phyloP scores from a whole-genome alignment of 2,329 filamentous ascomycete species.

The Periconia digitata region DNA sequence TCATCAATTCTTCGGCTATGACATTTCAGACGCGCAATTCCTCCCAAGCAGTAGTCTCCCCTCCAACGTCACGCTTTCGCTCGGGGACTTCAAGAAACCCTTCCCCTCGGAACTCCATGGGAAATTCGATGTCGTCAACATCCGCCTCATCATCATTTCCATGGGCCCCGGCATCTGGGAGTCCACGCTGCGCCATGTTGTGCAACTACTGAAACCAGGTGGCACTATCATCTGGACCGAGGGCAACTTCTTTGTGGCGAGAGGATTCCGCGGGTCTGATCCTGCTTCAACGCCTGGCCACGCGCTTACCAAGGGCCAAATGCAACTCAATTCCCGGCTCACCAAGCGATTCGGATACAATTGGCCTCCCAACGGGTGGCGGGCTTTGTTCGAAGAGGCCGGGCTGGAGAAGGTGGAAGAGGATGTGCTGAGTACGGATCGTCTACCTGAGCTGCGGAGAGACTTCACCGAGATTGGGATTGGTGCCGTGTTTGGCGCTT shows the following conservation, averaged over 20 bases:
- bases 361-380: slow-evolving; percentile 18
- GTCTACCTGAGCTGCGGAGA: slow-evolving; percentile 21
- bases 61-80: slow-evolving; percentile 21
- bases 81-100: slow-evolving; percentile 31
- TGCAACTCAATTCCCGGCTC: slow-evolving; percentile 23
- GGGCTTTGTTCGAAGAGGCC: slow-evolving; percentile 16
- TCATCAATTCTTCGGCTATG: slow-evolving; percentile 29
- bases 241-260: slow-evolving; percentile 25
- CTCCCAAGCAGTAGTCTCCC: slow-evolving; percentile 17
- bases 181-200: slow-evolving; percentile 21
- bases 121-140: slow-evolving; percentile 33
- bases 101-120: slow-evolving; percentile 26
- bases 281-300: slow-evolving; percentile 15
- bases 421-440: slow-evolving; percentile 31
- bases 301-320: slow-evolving; percentile 21
- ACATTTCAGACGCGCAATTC: slow-evolving; percentile 30
- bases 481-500: slow-evolving; percentile 26
- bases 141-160: slow-evolving; percentile 32
- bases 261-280: slow-evolving; percentile 21
- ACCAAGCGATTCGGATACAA: slow-evolving; percentile 24
- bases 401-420: slow-evolving; percentile 21
- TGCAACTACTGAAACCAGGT: slow-evolving; percentile 31
- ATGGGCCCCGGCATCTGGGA: slow-evolving; percentile 29
- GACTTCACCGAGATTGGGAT: slow-evolving; percentile 31
- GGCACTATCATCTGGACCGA: slow-evolving; percentile 35